Base-by-base conservation (phyloP, 2,329 filamentous ascomycete species). In the Colletotrichum kahawae region DNA sequence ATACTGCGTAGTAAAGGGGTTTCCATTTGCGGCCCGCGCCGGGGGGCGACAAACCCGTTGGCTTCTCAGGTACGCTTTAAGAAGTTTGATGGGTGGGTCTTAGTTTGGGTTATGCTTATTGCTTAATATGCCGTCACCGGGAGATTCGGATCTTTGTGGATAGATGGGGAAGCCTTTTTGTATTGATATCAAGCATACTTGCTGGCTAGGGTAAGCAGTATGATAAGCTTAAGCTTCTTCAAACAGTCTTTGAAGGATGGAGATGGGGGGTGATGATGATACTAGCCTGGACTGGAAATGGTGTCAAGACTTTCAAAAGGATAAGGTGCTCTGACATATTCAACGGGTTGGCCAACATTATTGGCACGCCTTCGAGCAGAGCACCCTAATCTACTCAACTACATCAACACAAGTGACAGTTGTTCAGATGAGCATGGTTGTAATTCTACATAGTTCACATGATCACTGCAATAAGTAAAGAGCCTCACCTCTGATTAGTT, bases 281-380 rank as follows among this genome's bases (percentile, higher is more conserved):
- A 51, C 10, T 21, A 4, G n/a, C 2, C 43, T 13, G 2, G n/a
- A 51, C 5, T 51, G 1, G 2, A 1, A 7, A 13, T 8, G 10
- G 4, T 51, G 1, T 51, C 43, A 51, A 51, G 10, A 1, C 4
- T 1, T 13, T 3, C 0, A 13, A 13, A n/a, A 13, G 43, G 10
- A 21, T 21, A 21, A 21, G 3, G 6, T 51, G 43, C 6, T 21
- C 10, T 51, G 43, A 7, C 43, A 7, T 0, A 13, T 21, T 1
- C 43, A 21, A 51, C 5, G 3, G 10, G 0, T 0, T 51, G 43
- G 10, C 4, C n/a, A 51, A 7, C n/a, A 51, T 13, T 13, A 51
- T 0, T 21, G 7, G 43, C 43, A 1, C 1, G 43, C n/a, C 1
- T 10, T 21, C n/a, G 7, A 0, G 13, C 1, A 12, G 38, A 2